phyloP scores from a whole-genome alignment of 805 yeast species.

The Ogataea ramenticola region DNA sequence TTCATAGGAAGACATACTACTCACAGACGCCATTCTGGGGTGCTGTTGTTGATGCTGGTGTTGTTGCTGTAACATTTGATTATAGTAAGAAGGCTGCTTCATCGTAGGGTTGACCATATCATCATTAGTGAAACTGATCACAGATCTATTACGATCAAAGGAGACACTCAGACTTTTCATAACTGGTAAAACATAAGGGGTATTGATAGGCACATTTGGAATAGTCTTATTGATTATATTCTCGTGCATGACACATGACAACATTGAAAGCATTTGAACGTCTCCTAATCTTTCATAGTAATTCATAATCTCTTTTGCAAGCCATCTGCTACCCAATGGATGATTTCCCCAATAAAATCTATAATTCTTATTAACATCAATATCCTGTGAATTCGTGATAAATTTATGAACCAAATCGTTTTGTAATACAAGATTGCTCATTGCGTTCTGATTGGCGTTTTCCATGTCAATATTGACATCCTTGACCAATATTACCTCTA shows the following conservation, averaged over 20 bases:
- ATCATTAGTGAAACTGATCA: not conserved
- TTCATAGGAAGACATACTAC: constrained; percentile 8
- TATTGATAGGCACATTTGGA: constrained; percentile 35
- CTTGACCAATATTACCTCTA: constrained; percentile 40
- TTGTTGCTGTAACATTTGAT: not conserved
- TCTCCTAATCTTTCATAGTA: constrained; percentile 62
- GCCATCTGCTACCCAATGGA: constrained; percentile 66
- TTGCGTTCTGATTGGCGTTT: constrained; percentile 4
- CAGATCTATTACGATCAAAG: not conserved
- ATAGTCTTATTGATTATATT: constrained; percentile 22
- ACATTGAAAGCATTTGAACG: constrained; percentile 85
- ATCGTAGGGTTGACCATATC: not conserved
- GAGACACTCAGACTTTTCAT: not conserved
- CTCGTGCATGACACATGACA: constrained; percentile 63
- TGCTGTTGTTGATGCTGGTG: too few species aligned
- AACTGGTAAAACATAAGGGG: constrained; percentile 29
- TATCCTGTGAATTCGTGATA: constrained; percentile 7
- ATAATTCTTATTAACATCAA: constrained; percentile 10
- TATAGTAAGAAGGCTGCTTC: not conserved
- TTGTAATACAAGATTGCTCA: constrained; percentile 7
- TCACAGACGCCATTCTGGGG: constrained; percentile 8
- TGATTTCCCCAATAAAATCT: constrained; percentile 71
- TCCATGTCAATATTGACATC: constrained; percentile 29
- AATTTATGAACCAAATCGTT: constrained; percentile 10
- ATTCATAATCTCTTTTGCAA: constrained; percentile 51